Evolutionary conservation across 805 yeast genomes (phyloP).

Genomic region (Starmera caribaea): DNA sequence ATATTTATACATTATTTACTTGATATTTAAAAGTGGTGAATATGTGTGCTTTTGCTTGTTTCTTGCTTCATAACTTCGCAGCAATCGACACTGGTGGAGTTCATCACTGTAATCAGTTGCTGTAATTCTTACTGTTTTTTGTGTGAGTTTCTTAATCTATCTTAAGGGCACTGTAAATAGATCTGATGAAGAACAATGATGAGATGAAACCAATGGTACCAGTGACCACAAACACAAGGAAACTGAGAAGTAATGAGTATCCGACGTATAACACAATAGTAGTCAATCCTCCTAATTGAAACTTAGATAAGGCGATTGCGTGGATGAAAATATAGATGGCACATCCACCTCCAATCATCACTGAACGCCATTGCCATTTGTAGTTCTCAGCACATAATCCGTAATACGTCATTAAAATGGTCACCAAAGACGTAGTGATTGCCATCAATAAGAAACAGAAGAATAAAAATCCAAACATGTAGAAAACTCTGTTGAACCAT

Average conservation of each 20-base stretch:
- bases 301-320: slow-evolving; percentile 64
- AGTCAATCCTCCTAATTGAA: slow-evolving; percentile 61
- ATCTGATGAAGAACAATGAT: slow-evolving; percentile 63
- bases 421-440: slow-evolving; percentile 69
- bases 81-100: too few relatives aligned
- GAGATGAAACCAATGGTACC: slow-evolving; percentile 83
- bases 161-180: slow-evolving; percentile 77
- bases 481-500: slow-evolving; percentile 90
- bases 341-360: slow-evolving; percentile 84
- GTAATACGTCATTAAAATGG: slow-evolving; percentile 74
- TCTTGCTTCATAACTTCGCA: too few relatives aligned
- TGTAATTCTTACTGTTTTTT: background rate
- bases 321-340: slow-evolving; percentile 78
- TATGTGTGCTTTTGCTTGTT: too few relatives aligned
- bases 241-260: slow-evolving; percentile 65
- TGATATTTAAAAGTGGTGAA: too few relatives aligned
- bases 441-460: slow-evolving; percentile 81
- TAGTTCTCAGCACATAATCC: slow-evolving; percentile 85
- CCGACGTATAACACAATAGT: slow-evolving; percentile 77
- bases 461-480: slow-evolving; percentile 96
- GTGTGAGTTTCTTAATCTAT: slow-evolving; percentile 42
- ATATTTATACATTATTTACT: too few relatives aligned
- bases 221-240: slow-evolving; percentile 67
- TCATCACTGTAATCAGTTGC: too few relatives aligned
- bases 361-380: slow-evolving; percentile 95